Evolutionary conservation across 192 early-diverging fungal species (phyloP), one percentile per base, ranked within the genome.

Genomic region (Coemansia sp.): DNA sequence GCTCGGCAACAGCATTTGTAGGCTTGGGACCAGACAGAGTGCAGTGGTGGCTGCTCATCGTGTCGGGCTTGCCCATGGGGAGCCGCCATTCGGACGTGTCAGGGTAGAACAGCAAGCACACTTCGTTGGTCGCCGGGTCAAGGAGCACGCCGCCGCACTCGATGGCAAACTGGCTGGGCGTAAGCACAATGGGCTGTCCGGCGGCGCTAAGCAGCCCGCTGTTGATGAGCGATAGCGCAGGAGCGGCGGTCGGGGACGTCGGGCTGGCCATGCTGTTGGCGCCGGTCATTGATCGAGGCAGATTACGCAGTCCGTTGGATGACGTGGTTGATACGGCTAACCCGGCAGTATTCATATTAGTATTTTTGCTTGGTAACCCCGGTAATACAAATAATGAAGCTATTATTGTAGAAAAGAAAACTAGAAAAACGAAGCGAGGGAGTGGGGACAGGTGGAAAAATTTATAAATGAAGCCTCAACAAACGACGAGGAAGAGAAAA

Each of bases 11-110:
- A 35, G 31, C 2, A 45, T 1, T n/a, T 0, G 39, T 41, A 1
- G 31, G 31, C 31, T 35, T 35, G 31, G 31, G 31, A 0, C 31
- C 31, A 35, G 31, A 35, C 31, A 35, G 31, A 7, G 14, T 16
- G 35, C 29, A 21, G n/a, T 64, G 50, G 19, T 52, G 8, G 64
- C 19, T 21, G 23, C 31, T 19, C 75, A 69, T 74, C 11, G 62
- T 12, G 41, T 73, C 61, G 35, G 77, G 65, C 8, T 54, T 62
- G 3, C 77, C 72, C 52, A 80, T 74, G 35, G 77, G 77, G 5
- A 80, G 72, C 17, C 77, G 68, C 77, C 77, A 80, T 51, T 80
- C 77, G 52, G 77, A 80, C 9, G 68, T 65, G 59, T 80, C 77
- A 0, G 77, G 77, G 59, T 80, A 80, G 55, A 80, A 80, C 21